phyloP scores from a whole-genome alignment of 345 rosid species.

The Hypericum perforatum region DNA sequence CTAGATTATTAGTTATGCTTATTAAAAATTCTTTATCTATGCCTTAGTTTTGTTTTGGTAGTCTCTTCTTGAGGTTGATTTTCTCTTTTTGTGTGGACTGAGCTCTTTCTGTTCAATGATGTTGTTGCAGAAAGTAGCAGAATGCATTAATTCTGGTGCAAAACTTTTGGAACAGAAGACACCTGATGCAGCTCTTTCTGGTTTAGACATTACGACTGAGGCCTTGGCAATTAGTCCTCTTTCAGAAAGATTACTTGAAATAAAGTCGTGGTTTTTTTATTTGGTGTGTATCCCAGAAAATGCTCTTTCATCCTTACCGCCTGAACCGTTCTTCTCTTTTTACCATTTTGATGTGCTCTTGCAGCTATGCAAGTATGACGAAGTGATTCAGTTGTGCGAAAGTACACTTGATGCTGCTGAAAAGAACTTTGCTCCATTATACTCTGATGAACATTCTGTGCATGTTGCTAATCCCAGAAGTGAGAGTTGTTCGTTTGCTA shows the following conservation, averaged over 20 bases:
- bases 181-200: constrained; percentile 45
- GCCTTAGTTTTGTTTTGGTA: no score
- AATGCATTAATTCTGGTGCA: constrained; percentile 28
- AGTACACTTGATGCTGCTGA: constrained; percentile 55
- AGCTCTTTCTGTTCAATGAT: no score
- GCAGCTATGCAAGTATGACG: constrained; percentile 65
- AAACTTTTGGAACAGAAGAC: constrained; percentile 49
- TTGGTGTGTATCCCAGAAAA: constrained; percentile 34
- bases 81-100: no score
- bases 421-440: constrained; percentile 31
- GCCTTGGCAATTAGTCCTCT: constrained; percentile 62
- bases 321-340: no score
- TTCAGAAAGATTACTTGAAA: constrained; percentile 73
- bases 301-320: no score
- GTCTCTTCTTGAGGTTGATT: no score
- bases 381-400: constrained; percentile 72
- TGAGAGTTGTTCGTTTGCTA: constrained; percentile 29
- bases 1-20: no score
- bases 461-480: constrained; percentile 26
- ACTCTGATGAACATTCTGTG: constrained; percentile 17
- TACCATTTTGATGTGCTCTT: constrained; percentile 11
- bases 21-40: no score
- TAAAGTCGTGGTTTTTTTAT: constrained; percentile 66
- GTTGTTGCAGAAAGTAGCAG: constrained; percentile 55
- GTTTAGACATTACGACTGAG: constrained; percentile 49